Base-by-base conservation (phyloP, 2,329 filamentous ascomycete genomes). In the Paradendryphiella salina region DNA sequence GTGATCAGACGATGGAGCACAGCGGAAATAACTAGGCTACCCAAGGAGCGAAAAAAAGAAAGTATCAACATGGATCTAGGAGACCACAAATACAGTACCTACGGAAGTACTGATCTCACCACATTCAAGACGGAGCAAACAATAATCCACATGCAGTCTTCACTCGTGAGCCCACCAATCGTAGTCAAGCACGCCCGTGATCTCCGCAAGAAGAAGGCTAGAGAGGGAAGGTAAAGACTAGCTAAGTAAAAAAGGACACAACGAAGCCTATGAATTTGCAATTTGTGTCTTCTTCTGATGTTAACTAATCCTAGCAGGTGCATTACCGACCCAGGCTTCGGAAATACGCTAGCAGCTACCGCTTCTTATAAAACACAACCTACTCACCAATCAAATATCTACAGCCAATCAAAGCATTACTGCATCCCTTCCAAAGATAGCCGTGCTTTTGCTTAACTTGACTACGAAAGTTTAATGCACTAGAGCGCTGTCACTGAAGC, bases 311-410 rank as follows among this genome's bases (percentile, higher is more conserved):
- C 13, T 44, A 13, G 32, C 13, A 36, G 43, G 17, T 26, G 23
- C 18, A 29, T 41, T 41, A 21, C 26, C 23, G 43, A 33, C 34
- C 42, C 48, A 29, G 47, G 42, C 42, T 31, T 39, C 4, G 23
- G 36, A 32, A 40, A 33, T 15, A 28, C 14, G 26, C 40, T 17
- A 10, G 18, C 14, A 50, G 28, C 13, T 29, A 37, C 34, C 20
- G 31, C 10, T 23, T 26, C 18, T 28, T 15, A 43, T 21, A 20
- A 6, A 7, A 39, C 46, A 38, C 33, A 29, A 37, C 31, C 13
- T 26, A 33, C 34, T 8, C 7, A 11, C 7, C n/a, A 23, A 29
- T 21, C 45, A 48, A 15, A 28, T 15, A 32, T 21, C 18, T 23
- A 20, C 13, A 18, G 10, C 18, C 21, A 37, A 29, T 11, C 33